These are phyloP conservation scores for Chalciporus chontae DNA, from an alignment of 768 basidiomycete species.

Conservation along the genomic window DNA sequence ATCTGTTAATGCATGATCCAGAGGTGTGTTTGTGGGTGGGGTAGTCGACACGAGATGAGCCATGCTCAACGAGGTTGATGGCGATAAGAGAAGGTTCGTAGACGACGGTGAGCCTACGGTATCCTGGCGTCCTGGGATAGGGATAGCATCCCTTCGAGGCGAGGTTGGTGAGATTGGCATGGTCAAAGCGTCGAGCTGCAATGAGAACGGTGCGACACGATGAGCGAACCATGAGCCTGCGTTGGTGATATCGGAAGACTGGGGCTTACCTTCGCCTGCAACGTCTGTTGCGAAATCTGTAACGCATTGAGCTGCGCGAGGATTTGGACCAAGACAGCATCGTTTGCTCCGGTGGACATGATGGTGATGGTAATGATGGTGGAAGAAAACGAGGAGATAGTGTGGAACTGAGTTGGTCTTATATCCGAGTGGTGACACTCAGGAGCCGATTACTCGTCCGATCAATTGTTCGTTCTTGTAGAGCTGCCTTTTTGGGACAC, in stretches of 20 bases:
- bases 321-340: conserved; percentile 69
- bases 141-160: conserved; percentile 19
- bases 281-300: conserved; percentile 69
- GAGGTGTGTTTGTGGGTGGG: conserved; percentile 14
- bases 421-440: not conserved
- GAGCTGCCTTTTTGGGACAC: not conserved
- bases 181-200: conserved; percentile 51
- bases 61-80: conserved; percentile 26
- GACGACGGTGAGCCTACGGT: conserved; percentile 20
- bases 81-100: conserved; percentile 26
- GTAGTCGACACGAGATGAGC: conserved; percentile 28
- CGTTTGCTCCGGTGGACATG: conserved; percentile 33
- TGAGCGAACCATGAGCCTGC: conserved; percentile 1
- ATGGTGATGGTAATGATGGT: conserved; percentile 6
- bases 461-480: not conserved
- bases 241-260: not conserved
- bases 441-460: not conserved
- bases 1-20: conserved; percentile 35
- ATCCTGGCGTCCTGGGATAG: conserved; percentile 25
- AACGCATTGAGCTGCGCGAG: conserved; percentile 66
- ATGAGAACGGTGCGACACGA: not conserved
- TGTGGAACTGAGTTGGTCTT: conserved; percentile 1
- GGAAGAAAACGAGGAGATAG: conserved; percentile 8
- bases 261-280: conserved; percentile 70
- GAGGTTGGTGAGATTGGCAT: conserved; percentile 26